Base-by-base conservation (phyloP, 2,329 filamentous ascomycete species). In the Cladophialophora psammophila region DNA sequence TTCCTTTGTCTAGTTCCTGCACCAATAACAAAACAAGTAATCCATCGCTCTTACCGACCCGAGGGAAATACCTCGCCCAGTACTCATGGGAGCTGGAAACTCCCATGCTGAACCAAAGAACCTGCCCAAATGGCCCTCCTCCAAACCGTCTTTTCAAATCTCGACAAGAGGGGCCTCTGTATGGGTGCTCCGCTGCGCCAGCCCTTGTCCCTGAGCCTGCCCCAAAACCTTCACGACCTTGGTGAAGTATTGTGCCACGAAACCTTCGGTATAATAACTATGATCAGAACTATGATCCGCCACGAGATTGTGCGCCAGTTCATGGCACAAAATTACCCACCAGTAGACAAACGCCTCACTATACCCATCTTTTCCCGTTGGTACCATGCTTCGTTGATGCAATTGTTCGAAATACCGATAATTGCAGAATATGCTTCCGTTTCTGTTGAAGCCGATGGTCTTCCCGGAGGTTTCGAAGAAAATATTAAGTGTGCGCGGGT, bases 241-340 rank as follows among this genome's bases (percentile, higher is more conserved):
- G 5, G 58, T 58, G 63, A 74, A 74, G 56, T 74, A 74, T 50
- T 72, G 66, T 12, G 71, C 67, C 42, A 74, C 72, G 61, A 74
- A 74, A 6, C 72, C 73, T 59, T 74, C 73, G 4, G 90, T 94
- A 76, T 95, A 96, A 76, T 90, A 96, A 74, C 89, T 91, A 78
- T 96, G 93, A 62, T 91, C 86, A 15, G 91, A 84, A 74, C 90
- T 90, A 78, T 98, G 94, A 69, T 88, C 85, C 42, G 81, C 80
- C 8, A 97, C 92, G 63, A 99, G 81, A 77, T 99, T 99, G 80
- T 99, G 95, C 65, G 95, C 94, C 78, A 99, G 81, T 80, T 99
- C 96, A 77, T 99, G 95, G 69, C 93, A 96, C 68, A 97, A 78
- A n/a, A 95, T 93, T 70, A 97, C 91, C 87, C 91, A 97, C 94